Base-by-base conservation (phyloP, 2,329 filamentous ascomycete species). In the Xylariales sp. region DNA sequence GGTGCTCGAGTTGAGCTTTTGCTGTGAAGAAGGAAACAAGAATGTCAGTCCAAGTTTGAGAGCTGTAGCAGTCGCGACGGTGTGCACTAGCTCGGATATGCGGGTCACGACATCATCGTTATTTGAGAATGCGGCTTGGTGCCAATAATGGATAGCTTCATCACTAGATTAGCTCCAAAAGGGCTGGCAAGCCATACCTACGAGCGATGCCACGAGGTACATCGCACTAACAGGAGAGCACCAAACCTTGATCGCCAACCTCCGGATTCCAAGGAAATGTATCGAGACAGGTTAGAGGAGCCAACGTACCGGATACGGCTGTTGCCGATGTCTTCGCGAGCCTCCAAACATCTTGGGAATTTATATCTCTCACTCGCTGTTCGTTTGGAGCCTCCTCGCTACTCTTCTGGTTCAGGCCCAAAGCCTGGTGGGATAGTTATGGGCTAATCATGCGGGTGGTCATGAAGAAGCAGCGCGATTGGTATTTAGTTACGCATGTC, bases 1-100 rank as follows among this genome's bases (percentile, higher is more conserved):
- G 43, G 82, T 82, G 44, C 77, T 70, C 48, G 74, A 70, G 44
- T 76, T 83, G 46, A 82, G 67, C 50, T n/a, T n/a, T n/a, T 80
- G 78, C 81, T 88, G 64, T 49, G 28, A 46, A 38, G 37, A 31
- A 31, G 36, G 33, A 18, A 42, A 36, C 45, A 37, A 18, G 31
- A 27, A 39, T 31, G 29, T 7, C 29, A 16, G 15, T 15, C 29
- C 29, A 32, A 32, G 9, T 10, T 32, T 15, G 15, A 7, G 9
- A 10, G 7, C 7, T 32, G 15, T 10, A 7, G 9, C 9, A 10
- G 15, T 7, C 15, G 29, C 14, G 29, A 7, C 8, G 7, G 36
- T 36, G 27, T 18, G 39, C 21, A 42, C 22, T 37, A 37, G 42
- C 36, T 25, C 15, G 25, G 20, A 42, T 11, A 24, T 37, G 34